Percentiles rank a stretch among this genome's conserved stretches.
phyloP scores from a whole-genome alignment of 2,329 filamentous ascomycete species.

The Aphanocladium album region DNA sequence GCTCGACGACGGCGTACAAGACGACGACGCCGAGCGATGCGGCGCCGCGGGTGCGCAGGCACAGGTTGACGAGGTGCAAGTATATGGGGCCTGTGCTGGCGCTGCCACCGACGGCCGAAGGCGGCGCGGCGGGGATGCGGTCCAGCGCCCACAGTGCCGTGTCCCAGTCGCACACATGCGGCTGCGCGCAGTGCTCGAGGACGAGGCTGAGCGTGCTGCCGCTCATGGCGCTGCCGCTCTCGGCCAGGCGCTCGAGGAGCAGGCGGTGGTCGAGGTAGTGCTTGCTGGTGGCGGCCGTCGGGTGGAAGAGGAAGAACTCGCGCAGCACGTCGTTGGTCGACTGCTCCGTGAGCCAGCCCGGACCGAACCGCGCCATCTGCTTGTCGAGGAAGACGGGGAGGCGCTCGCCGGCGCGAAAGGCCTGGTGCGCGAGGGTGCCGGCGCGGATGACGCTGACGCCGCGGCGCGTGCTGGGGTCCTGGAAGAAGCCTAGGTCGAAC shows the following conservation, averaged over 20 bases:
- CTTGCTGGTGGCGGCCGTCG: conserved; percentile 14
- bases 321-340: conserved; percentile 36
- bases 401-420: conserved; percentile 30
- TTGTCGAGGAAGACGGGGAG: conserved; percentile 34
- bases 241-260: conserved; percentile 22
- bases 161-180: conserved; percentile 24
- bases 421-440: conserved; percentile 36
- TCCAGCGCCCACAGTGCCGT: conserved; percentile 28
- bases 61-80: conserved; percentile 33
- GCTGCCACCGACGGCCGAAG: conserved; percentile 14
- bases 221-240: conserved; percentile 23
- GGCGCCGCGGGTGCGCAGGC: conserved; percentile 27
- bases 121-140: conserved; percentile 12
- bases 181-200: conserved; percentile 26
- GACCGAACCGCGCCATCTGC: conserved; percentile 40
- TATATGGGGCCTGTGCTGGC: conserved; percentile 30
- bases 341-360: conserved; percentile 37
- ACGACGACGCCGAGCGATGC: conserved; percentile 26
- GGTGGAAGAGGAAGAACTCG: conserved; percentile 37
- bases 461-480: conserved; percentile 29
- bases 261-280: conserved; percentile 23
- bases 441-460: conserved; percentile 40
- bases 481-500: conserved; percentile 39
- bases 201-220: conserved; percentile 34
- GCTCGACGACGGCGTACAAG: conserved; percentile 29